Evolutionary conservation across 345 rosid species (phyloP).

Genomic region (Cardamine occulta): DNA sequence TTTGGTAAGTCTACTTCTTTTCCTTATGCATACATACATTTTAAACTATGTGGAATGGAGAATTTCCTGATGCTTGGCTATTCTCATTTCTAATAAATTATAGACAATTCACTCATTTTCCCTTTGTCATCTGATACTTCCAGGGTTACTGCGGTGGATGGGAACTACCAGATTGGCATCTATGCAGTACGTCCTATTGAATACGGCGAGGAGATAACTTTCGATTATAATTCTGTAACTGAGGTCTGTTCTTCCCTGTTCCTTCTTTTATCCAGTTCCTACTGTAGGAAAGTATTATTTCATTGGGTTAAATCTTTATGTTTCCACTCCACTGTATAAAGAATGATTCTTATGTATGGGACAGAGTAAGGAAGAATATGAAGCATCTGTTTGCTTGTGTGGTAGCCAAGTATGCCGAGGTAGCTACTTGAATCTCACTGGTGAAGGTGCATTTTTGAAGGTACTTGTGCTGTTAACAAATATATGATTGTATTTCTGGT

Average conservation of each 20-base stretch:
- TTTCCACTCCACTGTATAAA: slow-evolving; percentile 20
- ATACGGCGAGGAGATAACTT: slow-evolving; percentile 94
- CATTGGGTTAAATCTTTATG: slow-evolving; percentile 31
- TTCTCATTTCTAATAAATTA: slow-evolving; percentile 2
- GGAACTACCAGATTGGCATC: slow-evolving; percentile 98
- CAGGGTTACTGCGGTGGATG: slow-evolving; percentile 99
- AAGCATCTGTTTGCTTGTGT: slow-evolving; percentile 99
- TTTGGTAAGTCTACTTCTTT: slow-evolving; percentile 9
- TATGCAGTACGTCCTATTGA: slow-evolving; percentile 80
- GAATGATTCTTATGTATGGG: slow-evolving; percentile 39
- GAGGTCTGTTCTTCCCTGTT: slow-evolving; percentile 60
- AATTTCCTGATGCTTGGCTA: slow-evolving; percentile 15
- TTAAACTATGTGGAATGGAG: slow-evolving; percentile 15
- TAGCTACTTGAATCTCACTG: slow-evolving; percentile 98
- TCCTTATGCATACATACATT: slow-evolving; percentile 6
- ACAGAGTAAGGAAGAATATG: slow-evolving; percentile 99
- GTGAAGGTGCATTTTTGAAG: slow-evolving; percentile 98
- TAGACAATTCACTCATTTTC: slow-evolving; percentile 17
- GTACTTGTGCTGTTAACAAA: slow-evolving; percentile 45
- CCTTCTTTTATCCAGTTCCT: slow-evolving; percentile 8
- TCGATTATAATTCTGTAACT: slow-evolving; percentile 97
- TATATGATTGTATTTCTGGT: slow-evolving; percentile 30
- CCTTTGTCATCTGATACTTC: slow-evolving; percentile 29
- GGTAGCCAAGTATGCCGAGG: slow-evolving; percentile 99
- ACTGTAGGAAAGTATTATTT: slow-evolving; percentile 20